Conservation (phyloP, 257 asterid species). For the Nicotiana benthamiana region DNA sequence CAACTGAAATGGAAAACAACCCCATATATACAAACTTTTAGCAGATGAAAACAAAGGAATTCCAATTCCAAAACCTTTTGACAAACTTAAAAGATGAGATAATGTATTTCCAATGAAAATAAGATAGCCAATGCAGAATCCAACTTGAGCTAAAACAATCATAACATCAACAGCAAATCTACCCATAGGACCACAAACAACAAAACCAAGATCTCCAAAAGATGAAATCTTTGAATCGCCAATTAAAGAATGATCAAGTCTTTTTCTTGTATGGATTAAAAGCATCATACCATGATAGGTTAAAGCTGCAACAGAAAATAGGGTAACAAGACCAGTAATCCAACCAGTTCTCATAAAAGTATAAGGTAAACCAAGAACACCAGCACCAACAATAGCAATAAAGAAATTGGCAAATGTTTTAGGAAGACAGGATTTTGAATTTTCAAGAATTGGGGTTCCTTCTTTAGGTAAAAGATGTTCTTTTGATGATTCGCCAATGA, state of each 20-base stretch:
- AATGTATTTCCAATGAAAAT: conserved; percentile 20
- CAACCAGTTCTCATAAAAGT: conserved; percentile 23
- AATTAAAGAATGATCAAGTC: conserved; percentile 5
- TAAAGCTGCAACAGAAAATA: conserved; percentile 5
- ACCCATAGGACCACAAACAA: conserved; percentile 13
- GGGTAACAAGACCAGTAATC: conserved; percentile 9
- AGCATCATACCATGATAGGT: conserved; percentile 23
- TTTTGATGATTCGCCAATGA: not conserved
- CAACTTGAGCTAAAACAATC: conserved; percentile 20
- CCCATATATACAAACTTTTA: conserved; percentile 16
- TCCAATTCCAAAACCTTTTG: too few species aligned
- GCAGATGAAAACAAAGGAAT: too few species aligned
- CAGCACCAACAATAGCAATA: conserved; percentile 25
- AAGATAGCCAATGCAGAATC: conserved; percentile 20
- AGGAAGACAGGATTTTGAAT: conserved; percentile 4
- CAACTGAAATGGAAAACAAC: conserved; percentile 21
- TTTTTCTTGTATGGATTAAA: conserved; percentile 15
- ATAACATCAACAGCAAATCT: conserved; percentile 16
- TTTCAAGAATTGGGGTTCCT: conserved; percentile 11
- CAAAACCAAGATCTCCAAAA: conserved; percentile 21
- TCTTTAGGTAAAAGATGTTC: not conserved
- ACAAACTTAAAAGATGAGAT: not conserved
- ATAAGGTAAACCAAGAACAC: conserved; percentile 23
- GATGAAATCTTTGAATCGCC: conserved; percentile 4
- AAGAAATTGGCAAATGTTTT: conserved; percentile 20